phyloP scores from a whole-genome alignment of 1,139 yeast species.

The Nakaseomyces sp. region DNA sequence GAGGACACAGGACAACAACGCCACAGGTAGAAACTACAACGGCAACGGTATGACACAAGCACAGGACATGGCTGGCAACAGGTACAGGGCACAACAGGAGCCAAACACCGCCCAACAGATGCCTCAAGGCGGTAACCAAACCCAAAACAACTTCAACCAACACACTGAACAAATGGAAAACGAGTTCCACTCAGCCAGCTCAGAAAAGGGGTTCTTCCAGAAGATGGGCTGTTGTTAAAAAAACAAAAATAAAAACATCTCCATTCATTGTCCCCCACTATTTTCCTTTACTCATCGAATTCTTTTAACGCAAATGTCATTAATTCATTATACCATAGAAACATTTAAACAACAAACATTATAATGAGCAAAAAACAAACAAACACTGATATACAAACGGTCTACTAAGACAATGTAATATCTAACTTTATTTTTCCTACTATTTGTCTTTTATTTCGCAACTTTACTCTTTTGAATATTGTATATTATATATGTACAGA shows the following conservation, averaged over 20 bases:
- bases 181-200: slow-evolving; percentile 19
- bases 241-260: too few relatives aligned
- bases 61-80: slow-evolving; percentile 8
- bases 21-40: slow-evolving; percentile 11
- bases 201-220: slow-evolving; percentile 34
- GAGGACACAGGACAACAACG: slow-evolving; percentile 6
- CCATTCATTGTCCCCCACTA: too few relatives aligned
- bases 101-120: slow-evolving; percentile 20
- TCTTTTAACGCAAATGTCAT: not conserved
- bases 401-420: too few relatives aligned
- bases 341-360: not conserved
- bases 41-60: slow-evolving; percentile 8
- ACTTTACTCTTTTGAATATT: not conserved
- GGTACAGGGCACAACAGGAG: slow-evolving; percentile 19
- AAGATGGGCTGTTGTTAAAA: slow-evolving; percentile 34
- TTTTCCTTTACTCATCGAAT: too few relatives aligned
- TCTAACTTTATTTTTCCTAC: not conserved
- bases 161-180: slow-evolving; percentile 21
- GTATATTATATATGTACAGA: slow-evolving; percentile 1
- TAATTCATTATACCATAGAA: not conserved
- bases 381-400: too few relatives aligned
- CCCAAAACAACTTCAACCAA: slow-evolving; percentile 23
- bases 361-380: not conserved
- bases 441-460: not conserved
- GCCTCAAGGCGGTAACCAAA: slow-evolving; percentile 17